Base-by-base conservation (phyloP, 2,329 filamentous ascomycete genomes). In the Furcasterigmium sp. region DNA sequence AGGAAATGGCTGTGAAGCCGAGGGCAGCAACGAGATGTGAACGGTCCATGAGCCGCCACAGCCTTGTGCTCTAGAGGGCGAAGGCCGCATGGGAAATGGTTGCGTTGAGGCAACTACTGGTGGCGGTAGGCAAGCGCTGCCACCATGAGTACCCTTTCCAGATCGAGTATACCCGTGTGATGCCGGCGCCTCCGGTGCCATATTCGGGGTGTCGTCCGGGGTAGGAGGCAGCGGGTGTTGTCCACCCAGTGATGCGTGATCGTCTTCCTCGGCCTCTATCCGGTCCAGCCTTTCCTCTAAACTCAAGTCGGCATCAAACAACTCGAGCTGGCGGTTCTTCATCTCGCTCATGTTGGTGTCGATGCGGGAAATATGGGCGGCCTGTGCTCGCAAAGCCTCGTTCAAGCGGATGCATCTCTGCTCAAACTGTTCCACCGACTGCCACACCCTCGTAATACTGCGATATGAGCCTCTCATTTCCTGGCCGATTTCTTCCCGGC, bases 21-120 rank as follows among this genome's bases (percentile, higher is more conserved):
- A 72, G 4, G 78, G 78, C 29, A 82, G 64, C 11, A 82, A 67
- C 3, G 78, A 81, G 28, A 82, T 66, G 51, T 81, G 77, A 21
- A 81, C 73, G 2, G 77, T 80, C 78, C 78, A 82, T 5, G 67
- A 60, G 42, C 61, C 64, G 15, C 44, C 46, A 19, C 38, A 37
- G 3, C 41, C 28, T 7, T 21, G 29, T 7, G 43, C 39, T 13
- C 29, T 19, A 15, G 42, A 35, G 18, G 35, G 11, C 23, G 42
- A 30, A 39, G 46, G 39, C 28, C 18, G 28, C 26, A 6, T 15
- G 6, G 32, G n/a, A 9, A 17, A 11, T 17, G 32, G 7, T 18
- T 15, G 6, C n/a, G 15, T 17, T n/a, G 32, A 5, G 32, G 4
- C 35, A 40, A 23, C 30, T 26, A 21, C 30, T 30, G 11, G 21